Base-by-base conservation (phyloP, 495 filamentous ascomycete genomes). In the Collariella sp. region DNA sequence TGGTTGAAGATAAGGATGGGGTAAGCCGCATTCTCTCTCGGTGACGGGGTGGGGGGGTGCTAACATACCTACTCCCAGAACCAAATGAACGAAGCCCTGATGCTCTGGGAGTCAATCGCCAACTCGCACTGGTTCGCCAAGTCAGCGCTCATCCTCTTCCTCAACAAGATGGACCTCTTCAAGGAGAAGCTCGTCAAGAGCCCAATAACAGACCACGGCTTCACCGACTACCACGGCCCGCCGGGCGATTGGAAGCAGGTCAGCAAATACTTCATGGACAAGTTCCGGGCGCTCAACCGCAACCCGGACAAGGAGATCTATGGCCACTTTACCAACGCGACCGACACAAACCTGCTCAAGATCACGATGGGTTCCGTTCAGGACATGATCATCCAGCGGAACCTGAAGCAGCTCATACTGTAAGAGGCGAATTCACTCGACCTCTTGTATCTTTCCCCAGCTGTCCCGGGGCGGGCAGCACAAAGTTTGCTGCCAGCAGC, bases 161-260 rank as follows among this genome's bases (percentile, higher is more conserved):
- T 98, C 52, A 98, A 98, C 83, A 98, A 98, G 79, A 96, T 96
- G 71, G 93, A 98, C 72, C 79, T 96, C 15, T 98, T 98, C 80
- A 89, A 84, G 67, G 83, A 85, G 58, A 98, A 98, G 76, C 79
- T 97, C 20, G 67, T 76, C 12, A 74, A 79, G 42, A 91, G 87
- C 55, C 84, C 90, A 9, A 88, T 98, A 67, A 84, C 84, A 39
- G 83, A 86, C 46, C 89, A 95, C 67, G 78, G 78, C 41, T 98
- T 98, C 77, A 88, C 89, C 24, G 93, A 98, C 68, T 98, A 93
- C 76, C 79, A 78, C 50, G 73, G 73, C 7, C 72, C 73, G 20
- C 52, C 66, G 12, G 68, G 73, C 62, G 77, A 76, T 63, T 77
- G 70, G 62, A 79, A 81, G 65, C 69, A 76, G 53, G 85, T 86